Evolutionary conservation across 177 flowering plant species (phyloP).

Genomic region (Telopea speciosissima): DNA sequence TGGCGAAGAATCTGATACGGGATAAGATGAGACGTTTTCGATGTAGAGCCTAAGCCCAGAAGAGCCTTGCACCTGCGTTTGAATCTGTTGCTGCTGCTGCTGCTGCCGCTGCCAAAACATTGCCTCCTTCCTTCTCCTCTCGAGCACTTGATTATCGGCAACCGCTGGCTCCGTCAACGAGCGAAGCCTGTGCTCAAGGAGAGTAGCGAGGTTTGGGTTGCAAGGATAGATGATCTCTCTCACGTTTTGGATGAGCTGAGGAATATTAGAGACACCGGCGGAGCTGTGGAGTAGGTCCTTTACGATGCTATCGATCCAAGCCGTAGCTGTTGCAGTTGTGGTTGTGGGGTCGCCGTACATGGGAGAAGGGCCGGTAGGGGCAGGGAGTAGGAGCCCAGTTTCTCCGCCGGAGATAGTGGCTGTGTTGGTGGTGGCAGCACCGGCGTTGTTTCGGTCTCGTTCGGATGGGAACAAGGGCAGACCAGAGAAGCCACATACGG

Average conservation of each 20-base stretch:
- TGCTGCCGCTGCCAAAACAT: constrained; percentile 10
- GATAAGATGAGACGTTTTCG: constrained; percentile 11
- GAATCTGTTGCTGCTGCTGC: constrained; percentile 18
- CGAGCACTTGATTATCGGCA: constrained; percentile 4
- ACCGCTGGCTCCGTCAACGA: constrained; percentile 36
- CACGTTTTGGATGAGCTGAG: constrained; percentile 82
- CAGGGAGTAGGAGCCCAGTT: not conserved
- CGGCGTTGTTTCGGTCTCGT: constrained; percentile 6
- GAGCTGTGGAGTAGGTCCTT: constrained; percentile 68
- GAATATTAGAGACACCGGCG: constrained; percentile 50
- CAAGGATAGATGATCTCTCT: constrained; percentile 87
- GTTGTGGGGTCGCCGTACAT: constrained; percentile 28
- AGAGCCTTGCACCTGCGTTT: constrained; percentile 18
- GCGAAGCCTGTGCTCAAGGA: constrained; percentile 77
- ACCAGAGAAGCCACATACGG: constrained; percentile 81
- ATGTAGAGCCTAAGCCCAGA: constrained; percentile 24
- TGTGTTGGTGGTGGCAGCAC: not conserved
- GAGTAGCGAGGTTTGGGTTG: constrained; percentile 71
- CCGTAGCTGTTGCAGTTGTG: constrained; percentile 27
- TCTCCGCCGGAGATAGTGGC: not conserved
- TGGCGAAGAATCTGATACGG: constrained; percentile 10
- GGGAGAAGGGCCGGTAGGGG: not conserved
- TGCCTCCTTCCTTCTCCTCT: constrained; percentile 23
- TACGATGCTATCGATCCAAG: constrained; percentile 85
- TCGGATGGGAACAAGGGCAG: constrained; percentile 76